A percentile compares a stretch with the other conserved stretches of the same genome.
phyloP scores from a whole-genome alignment of 176 grass and related monocot species.

The Echinochloa phyllopogon region DNA sequence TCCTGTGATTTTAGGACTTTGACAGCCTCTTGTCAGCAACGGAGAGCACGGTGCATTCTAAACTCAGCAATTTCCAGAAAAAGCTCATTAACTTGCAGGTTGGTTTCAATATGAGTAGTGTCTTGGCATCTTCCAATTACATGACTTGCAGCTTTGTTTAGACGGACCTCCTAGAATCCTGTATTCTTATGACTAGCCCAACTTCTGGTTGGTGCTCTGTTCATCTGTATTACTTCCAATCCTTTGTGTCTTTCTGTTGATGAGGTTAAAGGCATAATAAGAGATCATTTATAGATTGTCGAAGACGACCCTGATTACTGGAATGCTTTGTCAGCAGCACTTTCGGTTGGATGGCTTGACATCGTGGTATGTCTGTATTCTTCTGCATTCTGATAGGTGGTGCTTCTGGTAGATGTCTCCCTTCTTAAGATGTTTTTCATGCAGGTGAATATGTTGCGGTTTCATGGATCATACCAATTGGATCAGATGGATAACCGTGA shows the following conservation, averaged over 20 bases:
- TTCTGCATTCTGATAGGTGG: conserved; percentile 22
- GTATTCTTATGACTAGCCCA: conserved; percentile 1
- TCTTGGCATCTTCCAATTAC: not conserved
- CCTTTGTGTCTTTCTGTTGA: conserved; percentile 15
- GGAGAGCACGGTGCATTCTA: conserved; percentile 58
- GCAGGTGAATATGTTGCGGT: conserved; percentile 86
- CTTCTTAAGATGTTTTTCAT: conserved; percentile 51
- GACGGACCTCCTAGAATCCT: not conserved
- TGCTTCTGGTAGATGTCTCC: conserved; percentile 36
- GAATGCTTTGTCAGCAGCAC: conserved; percentile 81
- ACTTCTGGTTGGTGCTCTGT: conserved; percentile 19
- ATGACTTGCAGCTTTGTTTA: not conserved
- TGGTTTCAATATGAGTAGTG: not conserved
- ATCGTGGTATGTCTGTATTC: conserved; percentile 71
- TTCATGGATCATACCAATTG: conserved; percentile 95
- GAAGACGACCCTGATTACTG: conserved; percentile 96
- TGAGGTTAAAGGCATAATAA: conserved; percentile 31
- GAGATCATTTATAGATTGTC: conserved; percentile 56
- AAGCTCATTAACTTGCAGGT: conserved; percentile 81
- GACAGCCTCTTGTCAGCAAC: conserved; percentile 70
- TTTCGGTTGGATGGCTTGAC: conserved; percentile 96
- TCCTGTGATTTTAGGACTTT: conserved; percentile 64
- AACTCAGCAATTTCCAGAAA: conserved; percentile 71
- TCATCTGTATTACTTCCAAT: conserved; percentile 39
- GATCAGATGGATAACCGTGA: conserved; percentile 94